Evolutionary conservation across 2,329 filamentous ascomycete species (phyloP), one percentile per base, ranked within the genome.

Genomic region (Capronia americana): DNA sequence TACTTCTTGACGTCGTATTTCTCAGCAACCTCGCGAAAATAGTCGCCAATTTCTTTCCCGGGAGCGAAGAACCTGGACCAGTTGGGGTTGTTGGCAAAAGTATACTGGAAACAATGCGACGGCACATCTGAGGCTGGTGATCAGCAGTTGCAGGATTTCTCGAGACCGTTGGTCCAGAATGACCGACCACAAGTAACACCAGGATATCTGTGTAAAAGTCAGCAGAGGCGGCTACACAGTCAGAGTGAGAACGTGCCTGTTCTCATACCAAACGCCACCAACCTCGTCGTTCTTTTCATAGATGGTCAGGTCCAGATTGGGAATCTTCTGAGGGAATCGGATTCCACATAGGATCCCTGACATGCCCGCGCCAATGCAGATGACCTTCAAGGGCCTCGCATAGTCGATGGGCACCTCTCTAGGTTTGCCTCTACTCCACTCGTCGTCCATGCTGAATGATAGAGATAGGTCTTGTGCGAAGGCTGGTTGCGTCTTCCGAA

Each of bases 1-100:
- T 72, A 71, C 51, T 68, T 69, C 4, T 55, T 30, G 12, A 69
- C 58, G 32, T 70, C 68, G 30, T 70, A 71, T 24, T 72, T 66
- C n/a, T 50, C 32, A 28, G 63, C 63, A 3, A 62, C 53, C 8
- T n/a, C 5, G n/a, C 41, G 20, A 20, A 66, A 57, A 61, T 72
- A 72, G 12, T 57, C 24, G 26, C 58, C 61, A 4, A 71, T 70
- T 57, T 72, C 65, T 14, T 61, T 23, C 1, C 65, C 20, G 20
- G 38, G 17, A 24, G 26, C 53, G 17, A 30, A 56, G 53, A 32
- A 56, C 6, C 30, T 56, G 4, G 26, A 30, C 53, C 53, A 56
- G 7, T 56, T 34, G 24, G 53, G 55, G 28, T 56, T 56, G 28
- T 32, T 30, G 24, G 24, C 53, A 20, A 56, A 56, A 2, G 53